Base-by-base conservation (phyloP, 139 green algal genomes). In the Auxenochlorella protothecoides region DNA sequence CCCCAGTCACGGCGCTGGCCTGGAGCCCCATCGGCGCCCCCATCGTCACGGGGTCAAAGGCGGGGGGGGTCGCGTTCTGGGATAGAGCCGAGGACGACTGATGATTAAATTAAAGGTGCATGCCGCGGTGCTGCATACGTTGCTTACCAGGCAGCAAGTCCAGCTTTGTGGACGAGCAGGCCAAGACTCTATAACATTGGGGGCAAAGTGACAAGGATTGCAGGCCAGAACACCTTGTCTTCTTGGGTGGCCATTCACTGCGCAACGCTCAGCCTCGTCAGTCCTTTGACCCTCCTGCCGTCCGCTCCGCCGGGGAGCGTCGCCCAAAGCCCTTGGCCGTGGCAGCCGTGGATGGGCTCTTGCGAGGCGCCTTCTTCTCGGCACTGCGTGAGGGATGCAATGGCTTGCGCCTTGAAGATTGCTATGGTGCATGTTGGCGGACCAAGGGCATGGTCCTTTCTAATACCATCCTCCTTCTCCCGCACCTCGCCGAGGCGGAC, bases 11-110 rank as follows among this genome's bases (percentile, higher is more conserved):
- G 51, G 76, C 73, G 3, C 60, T 61, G 65, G 61, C 11, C n/a
- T 84, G 79, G 79, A 76, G 72, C 53, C 79, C 79, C 7, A 27
- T 63, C 10, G 79, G 79, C 5, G 61, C 65, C 53, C 79, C 79
- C 2, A 66, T 84, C 4, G 76, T 81, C 13, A 71, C 79, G 4
- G 74, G 65, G 61, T 64, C 77, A 60, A 82, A 80, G 63, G 69
- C 65, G 4, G 79, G 79, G 10, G 66, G 5, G 3, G 53, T 84
- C 6, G 72, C 67, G 0, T 80, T 84, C 67, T 84, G 79, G 79
- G 16, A 59, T 14, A 11, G 53, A 12, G 54, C 3, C 44, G 53
- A 60, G 64, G 59, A 65, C 62, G 56, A 71, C 65, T 70, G 65
- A 55, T 70, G 70, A 53, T 62, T 63, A 66, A 70, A 75, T 70